Conservation (phyloP, 768 basidiomycete species). For the Cytidiella melzeri region DNA sequence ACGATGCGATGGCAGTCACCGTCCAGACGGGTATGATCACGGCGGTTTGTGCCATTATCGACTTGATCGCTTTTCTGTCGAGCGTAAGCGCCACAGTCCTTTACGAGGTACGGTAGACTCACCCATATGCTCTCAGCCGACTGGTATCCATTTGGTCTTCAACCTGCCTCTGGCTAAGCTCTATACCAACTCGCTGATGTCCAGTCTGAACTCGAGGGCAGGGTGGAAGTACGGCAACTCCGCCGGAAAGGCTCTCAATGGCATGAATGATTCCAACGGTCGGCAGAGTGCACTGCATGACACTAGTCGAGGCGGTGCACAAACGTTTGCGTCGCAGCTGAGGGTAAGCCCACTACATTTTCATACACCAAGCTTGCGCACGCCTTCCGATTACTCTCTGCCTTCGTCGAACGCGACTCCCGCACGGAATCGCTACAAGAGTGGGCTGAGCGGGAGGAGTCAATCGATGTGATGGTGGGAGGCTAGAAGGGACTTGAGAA, state of each 20-base stretch:
- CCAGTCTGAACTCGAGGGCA: conserved; percentile 31
- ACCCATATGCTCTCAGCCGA: conserved; percentile 8
- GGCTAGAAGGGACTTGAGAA: background rate
- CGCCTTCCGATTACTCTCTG: background rate
- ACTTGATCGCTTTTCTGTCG: conserved; percentile 28
- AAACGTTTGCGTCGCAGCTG: background rate
- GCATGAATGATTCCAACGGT: conserved; percentile 21
- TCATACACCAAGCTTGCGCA: background rate
- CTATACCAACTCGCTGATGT: conserved; percentile 35
- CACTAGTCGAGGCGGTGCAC: background rate
- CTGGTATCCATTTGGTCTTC: conserved; percentile 28
- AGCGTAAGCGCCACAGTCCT: conserved; percentile 13
- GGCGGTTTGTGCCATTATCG: conserved; percentile 27
- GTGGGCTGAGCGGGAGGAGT: background rate
- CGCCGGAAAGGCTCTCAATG: conserved; percentile 15
- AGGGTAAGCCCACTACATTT: conserved; percentile 3
- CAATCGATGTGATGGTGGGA: background rate
- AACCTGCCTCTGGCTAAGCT: conserved; percentile 33
- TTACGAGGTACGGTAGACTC: background rate
- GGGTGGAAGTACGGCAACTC: conserved; percentile 24
- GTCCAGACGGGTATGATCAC: conserved; percentile 34
- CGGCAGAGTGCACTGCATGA: conserved; percentile 2
- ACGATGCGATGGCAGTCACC: conserved; percentile 30
- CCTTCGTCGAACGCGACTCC: background rate
- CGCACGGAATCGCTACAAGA: background rate